Base-by-base conservation (phyloP, 257 asterid species). In the Capsicum chinense region DNA sequence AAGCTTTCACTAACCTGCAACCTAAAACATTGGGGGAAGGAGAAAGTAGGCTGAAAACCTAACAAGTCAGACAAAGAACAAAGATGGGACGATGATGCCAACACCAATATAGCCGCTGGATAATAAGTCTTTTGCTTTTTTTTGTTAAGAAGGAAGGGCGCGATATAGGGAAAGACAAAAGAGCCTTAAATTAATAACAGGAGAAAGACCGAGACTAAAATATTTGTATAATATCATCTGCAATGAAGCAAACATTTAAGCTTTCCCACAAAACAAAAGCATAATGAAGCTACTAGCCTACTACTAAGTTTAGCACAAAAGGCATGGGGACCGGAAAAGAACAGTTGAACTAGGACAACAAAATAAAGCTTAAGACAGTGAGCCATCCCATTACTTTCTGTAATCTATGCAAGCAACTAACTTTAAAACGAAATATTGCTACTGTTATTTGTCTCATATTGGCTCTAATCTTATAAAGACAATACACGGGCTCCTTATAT, bases 401-500 rank as follows among this genome's bases (percentile, higher is more conserved):
- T 21, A 52, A 74, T 74, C 39, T 50, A 11, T 19, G 81, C 35
- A 7, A 50, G 44, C 35, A 6, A 21, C 42, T 50, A 5, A 47
- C 60, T n/a, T 50, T 50, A 11, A 11, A 73, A 73, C 11, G 42
- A 73, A 71, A 70, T 17, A 0, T 5, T n/a, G 48, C 19, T 6
- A 47, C 48, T 10, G 39, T 3, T 59, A 73, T 73, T 48, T 48
- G 42, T 50, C 39, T 74, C 52, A 52, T 74, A 74, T 13, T 74
- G 13, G 81, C 81, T 63, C 42, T 63, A 63, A 63, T 21, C 81
- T 17, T 71, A 21, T 71, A 47, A 21, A 56, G 81, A 74, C 13
- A 21, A 74, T 21, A 67, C 56, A 21, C 21, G 52, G 19, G 13
- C 62, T 42, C 79, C 33, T 8, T 42, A 17, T 69, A 17, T 39